Evolutionary conservation across 345 rosid species (phyloP).

Genomic region (Nasturtium officinale): DNA sequence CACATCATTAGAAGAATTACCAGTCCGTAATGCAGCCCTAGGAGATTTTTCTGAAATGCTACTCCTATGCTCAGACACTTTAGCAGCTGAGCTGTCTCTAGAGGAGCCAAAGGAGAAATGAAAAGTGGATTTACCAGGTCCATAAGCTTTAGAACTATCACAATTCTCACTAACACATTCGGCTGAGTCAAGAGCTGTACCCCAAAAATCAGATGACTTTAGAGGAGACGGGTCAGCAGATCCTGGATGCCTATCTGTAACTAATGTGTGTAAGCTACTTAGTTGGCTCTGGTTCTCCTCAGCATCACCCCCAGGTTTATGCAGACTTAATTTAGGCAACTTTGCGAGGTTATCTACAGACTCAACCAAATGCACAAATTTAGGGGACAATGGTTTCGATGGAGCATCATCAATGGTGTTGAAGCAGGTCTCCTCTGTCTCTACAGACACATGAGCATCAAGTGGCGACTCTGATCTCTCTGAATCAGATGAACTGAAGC

Average conservation of each 20-base stretch:
- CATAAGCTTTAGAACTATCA: conserved; percentile 41
- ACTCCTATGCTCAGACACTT: conserved; percentile 37
- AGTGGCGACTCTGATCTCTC: conserved; percentile 50
- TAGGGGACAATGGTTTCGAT: conserved; percentile 61
- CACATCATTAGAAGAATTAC: conserved; percentile 32
- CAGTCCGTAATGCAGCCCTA: conserved; percentile 32
- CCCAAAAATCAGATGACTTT: conserved; percentile 65
- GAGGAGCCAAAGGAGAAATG: conserved; percentile 51
- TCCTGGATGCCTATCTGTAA: conserved; percentile 32
- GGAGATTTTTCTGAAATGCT: conserved; percentile 41
- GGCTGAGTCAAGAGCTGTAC: conserved; percentile 49
- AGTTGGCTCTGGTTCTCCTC: conserved; percentile 41
- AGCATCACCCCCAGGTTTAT: conserved; percentile 35
- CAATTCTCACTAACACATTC: conserved; percentile 31
- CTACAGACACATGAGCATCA: conserved; percentile 46
- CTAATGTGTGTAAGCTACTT: conserved; percentile 38
- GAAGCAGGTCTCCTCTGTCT: conserved; percentile 43
- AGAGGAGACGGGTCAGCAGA: conserved; percentile 39
- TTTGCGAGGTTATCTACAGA: conserved; percentile 52
- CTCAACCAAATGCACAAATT: conserved; percentile 69
- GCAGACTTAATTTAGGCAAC: conserved; percentile 40
- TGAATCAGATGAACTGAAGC: conserved; percentile 65
- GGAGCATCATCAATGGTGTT: conserved; percentile 46
- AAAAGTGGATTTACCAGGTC: conserved; percentile 44
- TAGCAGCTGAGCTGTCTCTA: conserved; percentile 25